These are phyloP conservation scores for Uronychia binucleata DNA, from an alignment of 73 alveolate genomes.

Conservation along the genomic window DNA sequence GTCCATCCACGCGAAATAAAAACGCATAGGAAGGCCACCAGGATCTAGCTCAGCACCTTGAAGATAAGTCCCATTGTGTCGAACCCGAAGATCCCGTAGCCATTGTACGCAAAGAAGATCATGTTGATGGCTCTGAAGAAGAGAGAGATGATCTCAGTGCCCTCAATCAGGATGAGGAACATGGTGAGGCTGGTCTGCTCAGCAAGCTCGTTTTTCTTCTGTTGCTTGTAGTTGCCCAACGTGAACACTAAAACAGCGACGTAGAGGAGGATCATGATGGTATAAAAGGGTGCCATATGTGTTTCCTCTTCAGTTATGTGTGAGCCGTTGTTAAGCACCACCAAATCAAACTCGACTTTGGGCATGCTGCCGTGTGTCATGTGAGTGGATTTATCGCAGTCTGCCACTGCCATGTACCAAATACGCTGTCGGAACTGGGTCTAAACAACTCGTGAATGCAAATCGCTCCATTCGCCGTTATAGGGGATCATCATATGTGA, in stretches of 20 bases:
- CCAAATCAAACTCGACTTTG: neutral
- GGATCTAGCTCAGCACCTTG: neutral
- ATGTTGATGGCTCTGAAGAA: neutral
- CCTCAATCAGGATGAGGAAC: neutral
- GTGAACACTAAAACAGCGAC: neutral
- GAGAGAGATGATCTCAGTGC: neutral
- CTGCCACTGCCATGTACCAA: neutral
- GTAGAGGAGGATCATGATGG: neutral
- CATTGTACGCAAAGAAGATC: neutral
- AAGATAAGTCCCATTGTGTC: neutral
- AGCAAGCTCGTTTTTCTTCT: neutral
- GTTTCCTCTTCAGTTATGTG: neutral
- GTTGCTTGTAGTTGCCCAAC: neutral
- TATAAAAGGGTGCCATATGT: neutral
- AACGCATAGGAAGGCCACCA: neutral
- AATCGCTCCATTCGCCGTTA: no score
- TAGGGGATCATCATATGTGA: no score
- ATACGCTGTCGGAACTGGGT: no score
- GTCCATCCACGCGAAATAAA: neutral
- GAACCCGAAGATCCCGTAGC: neutral
- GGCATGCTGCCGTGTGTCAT: neutral
- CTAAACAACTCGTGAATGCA: no score
- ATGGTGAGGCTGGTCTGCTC: neutral
- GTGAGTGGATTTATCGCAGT: neutral
- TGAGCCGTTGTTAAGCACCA: neutral